Conservation (phyloP, 345 rosid genomes). For the Acer saccharum region DNA sequence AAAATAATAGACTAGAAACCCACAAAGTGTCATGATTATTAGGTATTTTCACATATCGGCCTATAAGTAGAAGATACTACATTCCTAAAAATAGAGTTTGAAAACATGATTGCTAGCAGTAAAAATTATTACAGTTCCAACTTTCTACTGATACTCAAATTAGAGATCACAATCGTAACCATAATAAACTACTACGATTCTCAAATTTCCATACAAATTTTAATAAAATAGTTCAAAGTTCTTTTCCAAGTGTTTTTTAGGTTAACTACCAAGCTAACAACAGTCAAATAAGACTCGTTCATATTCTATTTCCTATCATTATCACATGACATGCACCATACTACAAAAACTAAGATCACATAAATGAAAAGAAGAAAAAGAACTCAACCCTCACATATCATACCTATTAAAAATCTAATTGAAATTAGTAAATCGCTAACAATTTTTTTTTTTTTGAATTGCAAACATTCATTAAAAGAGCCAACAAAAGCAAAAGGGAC, state of each 20-base stretch:
- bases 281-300: not conserved
- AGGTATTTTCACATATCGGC: not conserved
- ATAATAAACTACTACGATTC: not conserved
- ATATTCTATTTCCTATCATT: not conserved
- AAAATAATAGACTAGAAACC: too few relatives aligned
- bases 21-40: too few relatives aligned
- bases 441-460: too few relatives aligned
- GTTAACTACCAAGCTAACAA: slow-evolving; percentile 4
- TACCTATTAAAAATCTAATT: not conserved
- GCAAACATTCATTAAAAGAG: too few relatives aligned
- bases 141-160: not conserved
- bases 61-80: not conserved
- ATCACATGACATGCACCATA: slow-evolving; percentile 12
- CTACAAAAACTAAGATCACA: slow-evolving; percentile 1
- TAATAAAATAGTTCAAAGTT: not conserved
- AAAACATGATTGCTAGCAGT: not conserved
- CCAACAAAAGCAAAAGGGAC: too few relatives aligned
- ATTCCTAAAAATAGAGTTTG: not conserved
- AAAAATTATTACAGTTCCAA: not conserved
- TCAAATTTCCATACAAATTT: not conserved
- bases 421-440: not conserved
- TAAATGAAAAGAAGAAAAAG: not conserved
- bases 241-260: not conserved
- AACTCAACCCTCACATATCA: not conserved
- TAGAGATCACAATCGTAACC: not conserved